Evolutionary conservation across 202 grass and related monocot genomes (phyloP).

Genomic region (Cymbopogon flexuosus): DNA sequence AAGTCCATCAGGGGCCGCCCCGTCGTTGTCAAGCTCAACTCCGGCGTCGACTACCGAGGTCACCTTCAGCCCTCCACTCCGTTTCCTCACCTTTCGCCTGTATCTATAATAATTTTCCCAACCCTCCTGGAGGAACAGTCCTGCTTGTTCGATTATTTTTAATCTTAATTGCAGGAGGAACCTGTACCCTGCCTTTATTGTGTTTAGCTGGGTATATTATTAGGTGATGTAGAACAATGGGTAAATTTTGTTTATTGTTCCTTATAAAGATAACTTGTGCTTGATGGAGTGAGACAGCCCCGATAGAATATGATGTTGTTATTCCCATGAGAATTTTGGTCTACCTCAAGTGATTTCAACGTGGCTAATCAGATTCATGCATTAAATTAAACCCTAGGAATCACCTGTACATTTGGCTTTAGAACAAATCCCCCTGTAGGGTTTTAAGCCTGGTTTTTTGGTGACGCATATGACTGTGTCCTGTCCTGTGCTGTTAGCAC

Average conservation of each 20-base stretch:
- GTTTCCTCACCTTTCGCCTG: neutral
- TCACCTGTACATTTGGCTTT: neutral
- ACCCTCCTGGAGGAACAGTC: neutral
- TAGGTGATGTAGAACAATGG: too few species aligned
- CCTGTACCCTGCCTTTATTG: too few species aligned
- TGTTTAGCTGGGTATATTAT: too few species aligned
- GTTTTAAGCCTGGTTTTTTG: neutral
- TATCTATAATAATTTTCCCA: neutral
- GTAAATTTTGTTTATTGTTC: too few species aligned
- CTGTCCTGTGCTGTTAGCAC: neutral
- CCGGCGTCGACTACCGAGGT: conserved; percentile 58
- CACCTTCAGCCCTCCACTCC: neutral
- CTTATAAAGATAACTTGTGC: neutral
- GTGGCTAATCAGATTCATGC: neutral
- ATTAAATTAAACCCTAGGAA: neutral
- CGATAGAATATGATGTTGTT: neutral
- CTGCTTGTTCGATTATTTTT: neutral
- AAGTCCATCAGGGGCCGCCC: conserved; percentile 88
- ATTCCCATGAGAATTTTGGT: neutral
- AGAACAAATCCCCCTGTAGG: neutral
- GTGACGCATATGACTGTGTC: neutral
- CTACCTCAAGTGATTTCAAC: neutral
- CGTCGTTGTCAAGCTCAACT: conserved; percentile 74
- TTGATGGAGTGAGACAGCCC: neutral
- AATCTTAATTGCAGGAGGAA: too few species aligned